Conservation (phyloP, 2,329 filamentous ascomycete genomes). For the Sporothrix euskadiensis region DNA sequence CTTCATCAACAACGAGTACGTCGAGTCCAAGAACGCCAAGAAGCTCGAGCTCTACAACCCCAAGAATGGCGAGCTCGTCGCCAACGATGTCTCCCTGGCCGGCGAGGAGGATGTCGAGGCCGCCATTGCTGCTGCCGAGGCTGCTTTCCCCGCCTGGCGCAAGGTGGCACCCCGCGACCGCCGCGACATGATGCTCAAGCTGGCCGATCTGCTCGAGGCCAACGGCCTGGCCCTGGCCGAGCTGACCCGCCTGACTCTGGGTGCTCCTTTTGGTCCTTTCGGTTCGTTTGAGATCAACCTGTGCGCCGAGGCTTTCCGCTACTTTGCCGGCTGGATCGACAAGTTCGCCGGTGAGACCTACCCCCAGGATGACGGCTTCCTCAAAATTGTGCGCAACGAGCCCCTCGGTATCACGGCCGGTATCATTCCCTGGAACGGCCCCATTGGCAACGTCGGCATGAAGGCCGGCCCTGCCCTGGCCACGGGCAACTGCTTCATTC, state of each 20-base stretch:
- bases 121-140: slow-evolving; percentile 68
- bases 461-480: slow-evolving; percentile 47
- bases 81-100: slow-evolving; percentile 50
- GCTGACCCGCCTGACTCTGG: slow-evolving; percentile 46
- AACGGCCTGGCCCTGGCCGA: slow-evolving; percentile 42
- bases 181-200: slow-evolving; percentile 45
- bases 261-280: slow-evolving; percentile 42
- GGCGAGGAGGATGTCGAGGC: slow-evolving; percentile 61
- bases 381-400: slow-evolving; percentile 44
- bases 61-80: slow-evolving; percentile 50
- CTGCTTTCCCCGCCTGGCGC: slow-evolving; percentile 76
- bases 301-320: slow-evolving; percentile 55
- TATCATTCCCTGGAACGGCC: slow-evolving; percentile 45
- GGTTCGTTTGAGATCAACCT: slow-evolving; percentile 47
- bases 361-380: slow-evolving; percentile 51
- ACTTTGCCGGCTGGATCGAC: slow-evolving; percentile 43
- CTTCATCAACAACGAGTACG: slow-evolving; percentile 43
- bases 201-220: slow-evolving; percentile 48
- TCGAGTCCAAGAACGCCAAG: slow-evolving; percentile 46
- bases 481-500: slow-evolving; percentile 46
- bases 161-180: slow-evolving; percentile 71
- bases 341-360: slow-evolving; percentile 43
- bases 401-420: slow-evolving; percentile 38
- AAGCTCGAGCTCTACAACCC: slow-evolving; percentile 53
- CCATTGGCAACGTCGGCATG: slow-evolving; percentile 41